Base-by-base conservation (phyloP, 768 basidiomycete genomes). In the Sistotremastrum niveocremeum region DNA sequence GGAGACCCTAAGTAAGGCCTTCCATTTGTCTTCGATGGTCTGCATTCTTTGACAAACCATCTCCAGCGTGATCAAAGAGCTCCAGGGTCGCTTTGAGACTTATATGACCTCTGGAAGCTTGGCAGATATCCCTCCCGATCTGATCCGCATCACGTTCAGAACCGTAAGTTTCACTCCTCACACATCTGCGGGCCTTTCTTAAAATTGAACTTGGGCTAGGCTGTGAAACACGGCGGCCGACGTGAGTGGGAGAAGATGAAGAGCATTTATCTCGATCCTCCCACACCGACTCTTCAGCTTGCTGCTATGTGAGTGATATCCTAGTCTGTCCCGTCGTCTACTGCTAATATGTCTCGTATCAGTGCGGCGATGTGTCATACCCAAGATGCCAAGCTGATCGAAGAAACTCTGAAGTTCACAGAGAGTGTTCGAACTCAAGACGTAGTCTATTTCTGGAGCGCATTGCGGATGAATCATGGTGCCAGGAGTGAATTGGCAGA, bases 41-140 rank as follows among this genome's bases (percentile, higher is more conserved):
- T 4, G 5, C 4, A 6, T 9, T 4, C 7, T 20, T 7, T 20
- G 40, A 20, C 7, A 41, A 10, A 20, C 9, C 3, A 20, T 12
- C 6, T 51, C 2, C 57, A 91, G 85, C 41, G 81, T 85, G n/a
- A 61, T 94, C 52, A 66, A 72, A 41, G 84, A 88, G 57, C 66
- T 94, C 43, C 65, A 70, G 53, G 63, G 64, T 29, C 79, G 86
- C 46, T 97, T 95, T 67, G 64, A 67, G 34, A 64, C 73, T 31
- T 88, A 79, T 58, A 60, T 82, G 54, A 70, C 75, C 49, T 84
- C 77, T 9, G 76, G 76, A 6, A 84, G 94, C 56, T 76, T 82
- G 54, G 81, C 80, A 0, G 67, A 62, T 45, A 86, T 98, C 52
- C 86, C 88, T 5, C 73, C 77, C 30, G 93, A 97, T 63, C 63